Evolutionary conservation across 208 protist species (phyloP).

Genomic region (Lotmaria passim): DNA sequence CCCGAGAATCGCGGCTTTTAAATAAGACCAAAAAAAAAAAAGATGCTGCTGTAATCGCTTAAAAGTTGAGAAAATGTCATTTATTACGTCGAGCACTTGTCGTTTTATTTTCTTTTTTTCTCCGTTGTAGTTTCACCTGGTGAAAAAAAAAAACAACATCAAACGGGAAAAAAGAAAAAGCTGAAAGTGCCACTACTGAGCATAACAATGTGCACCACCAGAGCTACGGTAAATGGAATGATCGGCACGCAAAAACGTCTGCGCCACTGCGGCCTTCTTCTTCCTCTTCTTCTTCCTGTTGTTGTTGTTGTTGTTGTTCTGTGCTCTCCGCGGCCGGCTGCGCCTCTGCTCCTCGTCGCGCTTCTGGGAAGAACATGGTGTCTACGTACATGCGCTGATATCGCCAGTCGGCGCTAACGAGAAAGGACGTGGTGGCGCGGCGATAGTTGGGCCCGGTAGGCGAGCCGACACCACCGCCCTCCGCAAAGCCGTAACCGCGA

Average conservation of each 20-base stretch:
- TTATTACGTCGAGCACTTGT: neutral
- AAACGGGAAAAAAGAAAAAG: neutral
- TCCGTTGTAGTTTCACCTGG: no score
- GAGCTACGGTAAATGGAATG: neutral
- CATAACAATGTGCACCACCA: no score
- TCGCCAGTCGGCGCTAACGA: constrained; percentile 70
- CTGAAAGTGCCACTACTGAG: no score
- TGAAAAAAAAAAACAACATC: neutral
- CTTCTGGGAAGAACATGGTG: constrained; percentile 43
- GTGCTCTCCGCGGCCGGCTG: neutral
- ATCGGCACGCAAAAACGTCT: constrained; percentile 29
- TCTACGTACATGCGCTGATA: constrained; percentile 81
- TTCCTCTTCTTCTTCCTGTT: neutral
- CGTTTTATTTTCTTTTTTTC: neutral
- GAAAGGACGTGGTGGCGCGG: constrained; percentile 58
- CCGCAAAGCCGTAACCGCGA: constrained; percentile 24
- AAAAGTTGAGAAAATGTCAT: no score
- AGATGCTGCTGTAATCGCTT: no score
- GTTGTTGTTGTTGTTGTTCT: neutral
- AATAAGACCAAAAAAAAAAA: no score
- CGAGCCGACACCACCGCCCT: constrained; percentile 11
- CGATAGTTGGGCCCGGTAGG: constrained; percentile 42
- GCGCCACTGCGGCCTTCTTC: neutral
- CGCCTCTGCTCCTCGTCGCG: no score
- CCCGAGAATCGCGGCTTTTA: no score